phyloP scores from a whole-genome alignment of 441 rosid species.

The Gossypium gossypioides region DNA sequence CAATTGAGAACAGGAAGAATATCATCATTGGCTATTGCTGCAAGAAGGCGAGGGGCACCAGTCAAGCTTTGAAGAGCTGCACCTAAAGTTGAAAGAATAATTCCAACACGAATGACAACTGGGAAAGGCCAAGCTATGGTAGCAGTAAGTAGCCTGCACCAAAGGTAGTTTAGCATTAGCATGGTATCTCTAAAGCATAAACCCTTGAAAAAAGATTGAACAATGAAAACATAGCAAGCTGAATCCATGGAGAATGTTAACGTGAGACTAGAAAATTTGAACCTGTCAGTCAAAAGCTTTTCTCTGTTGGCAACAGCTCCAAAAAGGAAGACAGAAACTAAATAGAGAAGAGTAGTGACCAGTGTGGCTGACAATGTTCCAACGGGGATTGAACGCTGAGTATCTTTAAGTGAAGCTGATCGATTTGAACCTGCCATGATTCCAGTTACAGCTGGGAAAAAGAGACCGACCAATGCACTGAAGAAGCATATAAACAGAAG shows the following conservation, averaged over 20 bases:
- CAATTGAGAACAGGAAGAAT: constrained; percentile 89
- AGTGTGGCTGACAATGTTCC: constrained; percentile 97
- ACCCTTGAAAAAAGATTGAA: not conserved
- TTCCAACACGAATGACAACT: constrained; percentile 69
- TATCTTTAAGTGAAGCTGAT: constrained; percentile 89
- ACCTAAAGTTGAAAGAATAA: constrained; percentile 95
- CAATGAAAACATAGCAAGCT: not conserved
- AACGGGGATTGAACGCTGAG: constrained; percentile 87
- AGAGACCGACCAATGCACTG: constrained; percentile 97
- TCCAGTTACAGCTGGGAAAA: constrained; percentile 98
- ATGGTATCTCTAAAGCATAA: not conserved
- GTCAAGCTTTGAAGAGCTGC: constrained; percentile 98
- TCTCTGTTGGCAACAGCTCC: constrained; percentile 89
- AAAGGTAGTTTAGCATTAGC: constrained; percentile 17
- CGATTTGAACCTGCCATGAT: constrained; percentile 99
- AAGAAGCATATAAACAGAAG: constrained; percentile 14
- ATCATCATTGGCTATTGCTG: constrained; percentile 98
- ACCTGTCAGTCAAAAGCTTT: constrained; percentile 92
- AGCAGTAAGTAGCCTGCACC: constrained; percentile 87
- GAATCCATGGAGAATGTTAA: not conserved
- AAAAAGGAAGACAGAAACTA: constrained; percentile 65
- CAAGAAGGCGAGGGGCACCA: constrained; percentile 96
- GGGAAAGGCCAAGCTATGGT: constrained; percentile 98
- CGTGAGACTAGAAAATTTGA: constrained; percentile 11
- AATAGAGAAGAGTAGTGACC: constrained; percentile 46